phyloP scores from a whole-genome alignment of 2,329 filamentous ascomycete species.

The Fusarium sp. region DNA sequence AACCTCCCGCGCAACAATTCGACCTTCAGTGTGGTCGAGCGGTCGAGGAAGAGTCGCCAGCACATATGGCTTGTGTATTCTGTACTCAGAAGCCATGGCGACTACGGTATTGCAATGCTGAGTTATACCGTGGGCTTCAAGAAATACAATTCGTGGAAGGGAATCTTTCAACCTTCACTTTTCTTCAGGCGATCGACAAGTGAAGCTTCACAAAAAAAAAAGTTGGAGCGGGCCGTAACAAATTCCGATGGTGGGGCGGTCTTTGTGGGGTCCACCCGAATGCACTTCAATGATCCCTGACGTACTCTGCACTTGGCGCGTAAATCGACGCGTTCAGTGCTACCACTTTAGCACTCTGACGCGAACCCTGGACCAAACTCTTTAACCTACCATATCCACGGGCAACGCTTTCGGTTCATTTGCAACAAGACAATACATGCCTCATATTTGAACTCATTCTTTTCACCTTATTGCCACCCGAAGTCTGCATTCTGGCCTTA shows the following conservation, averaged over 20 bases:
- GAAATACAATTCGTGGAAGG: constrained; percentile 40
- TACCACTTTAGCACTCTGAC: constrained; percentile 44
- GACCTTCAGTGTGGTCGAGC: constrained; percentile 64
- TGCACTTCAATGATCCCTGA: constrained; percentile 42
- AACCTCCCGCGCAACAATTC: constrained; percentile 71
- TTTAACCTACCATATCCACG: constrained; percentile 20
- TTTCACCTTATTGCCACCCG: background rate
- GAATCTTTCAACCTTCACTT: constrained; percentile 36
- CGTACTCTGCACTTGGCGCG: constrained; percentile 30
- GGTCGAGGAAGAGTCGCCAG: constrained; percentile 71
- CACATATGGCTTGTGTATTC: constrained; percentile 74
- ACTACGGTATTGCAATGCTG: constrained; percentile 16
- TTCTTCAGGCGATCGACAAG: constrained; percentile 29
- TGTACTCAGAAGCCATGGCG: constrained; percentile 70
- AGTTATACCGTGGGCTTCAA: constrained; percentile 27
- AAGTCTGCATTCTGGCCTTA: background rate
- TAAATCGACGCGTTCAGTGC: constrained; percentile 43
- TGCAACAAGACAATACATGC: constrained; percentile 18
- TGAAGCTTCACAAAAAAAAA: constrained; percentile 55
- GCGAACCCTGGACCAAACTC: constrained; percentile 41
- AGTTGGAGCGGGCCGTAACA: constrained; percentile 51
- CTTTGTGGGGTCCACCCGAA: constrained; percentile 35
- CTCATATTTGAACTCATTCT: constrained; percentile 1
- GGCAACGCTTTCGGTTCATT: constrained; percentile 33
- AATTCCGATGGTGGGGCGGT: constrained; percentile 54